Evolutionary conservation across 2,329 filamentous ascomycete genomes (phyloP).

Genomic region (Colletotrichum graminicola): DNA sequence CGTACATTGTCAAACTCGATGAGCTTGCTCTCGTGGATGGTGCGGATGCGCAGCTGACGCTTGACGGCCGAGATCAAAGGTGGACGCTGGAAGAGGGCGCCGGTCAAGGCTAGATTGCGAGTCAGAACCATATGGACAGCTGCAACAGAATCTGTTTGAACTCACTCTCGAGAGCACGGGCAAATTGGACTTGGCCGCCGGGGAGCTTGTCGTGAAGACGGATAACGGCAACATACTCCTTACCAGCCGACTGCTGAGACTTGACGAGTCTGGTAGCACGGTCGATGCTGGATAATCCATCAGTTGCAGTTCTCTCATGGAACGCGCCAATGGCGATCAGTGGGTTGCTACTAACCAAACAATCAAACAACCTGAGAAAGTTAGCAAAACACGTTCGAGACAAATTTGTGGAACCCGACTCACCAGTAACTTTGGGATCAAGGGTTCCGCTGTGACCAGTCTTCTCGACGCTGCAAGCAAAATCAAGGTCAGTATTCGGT

Average conservation of each 20-base stretch:
- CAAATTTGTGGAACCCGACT: constrained; percentile 76
- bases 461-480: constrained; percentile 79
- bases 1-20: constrained; percentile 90
- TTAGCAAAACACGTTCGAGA: constrained; percentile 65
- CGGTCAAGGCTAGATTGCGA: constrained; percentile 73
- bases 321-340: constrained; percentile 5
- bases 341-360: constrained; percentile 37
- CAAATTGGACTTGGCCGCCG: constrained; percentile 92
- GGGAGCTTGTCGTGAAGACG: constrained; percentile 95
- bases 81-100: constrained; percentile 96
- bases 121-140: constrained; percentile 30
- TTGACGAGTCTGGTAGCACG: constrained; percentile 97
- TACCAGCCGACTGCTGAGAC: constrained; percentile 98
- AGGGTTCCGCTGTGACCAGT: constrained; percentile 98
- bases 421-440: constrained; percentile 95
- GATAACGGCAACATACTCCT: constrained; percentile 98
- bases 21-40: constrained; percentile 96
- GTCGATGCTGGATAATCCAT: constrained; percentile 70
- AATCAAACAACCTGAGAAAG: constrained; percentile 41
- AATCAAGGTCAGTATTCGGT: not conserved
- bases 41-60: constrained; percentile 97
- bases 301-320: constrained; percentile 1
- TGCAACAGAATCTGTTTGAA: constrained; percentile 5
- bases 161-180: constrained; percentile 85
- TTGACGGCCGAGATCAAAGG: constrained; percentile 99